Evolutionary conservation across 108 stramenopile genomes (phyloP).

Genomic region (Skeletonema costatum): DNA sequence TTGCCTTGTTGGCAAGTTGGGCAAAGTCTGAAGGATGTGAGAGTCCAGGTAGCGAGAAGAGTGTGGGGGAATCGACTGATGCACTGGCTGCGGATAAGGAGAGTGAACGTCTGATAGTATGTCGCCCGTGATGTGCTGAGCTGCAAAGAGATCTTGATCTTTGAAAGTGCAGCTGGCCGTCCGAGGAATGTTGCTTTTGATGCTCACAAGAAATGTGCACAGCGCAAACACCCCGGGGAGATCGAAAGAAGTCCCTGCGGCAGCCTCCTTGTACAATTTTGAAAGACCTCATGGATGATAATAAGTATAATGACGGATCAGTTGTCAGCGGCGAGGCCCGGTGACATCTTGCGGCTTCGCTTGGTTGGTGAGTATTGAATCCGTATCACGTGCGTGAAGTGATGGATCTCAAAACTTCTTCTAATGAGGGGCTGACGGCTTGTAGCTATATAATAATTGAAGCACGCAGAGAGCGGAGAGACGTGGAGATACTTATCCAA

Average conservation of each 20-base stretch:
- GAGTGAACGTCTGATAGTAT: neutral
- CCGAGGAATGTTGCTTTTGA: neutral
- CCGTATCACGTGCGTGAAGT: too few species aligned
- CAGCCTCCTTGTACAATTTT: neutral
- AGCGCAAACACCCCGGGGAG: neutral
- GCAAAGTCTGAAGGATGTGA: slow-evolving; percentile 65
- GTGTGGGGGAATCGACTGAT: slow-evolving; percentile 34
- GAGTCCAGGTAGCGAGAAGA: slow-evolving; percentile 73
- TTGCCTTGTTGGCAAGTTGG: slow-evolving; percentile 62
- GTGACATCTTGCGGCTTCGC: too few species aligned
- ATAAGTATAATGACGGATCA: too few species aligned
- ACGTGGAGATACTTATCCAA: too few species aligned
- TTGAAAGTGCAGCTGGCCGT: neutral
- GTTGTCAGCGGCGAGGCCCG: too few species aligned
- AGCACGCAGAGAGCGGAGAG: too few species aligned
- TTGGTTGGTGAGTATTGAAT: too few species aligned
- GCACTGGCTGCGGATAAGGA: neutral
- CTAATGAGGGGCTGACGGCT: too few species aligned
- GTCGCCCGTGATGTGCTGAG: neutral
- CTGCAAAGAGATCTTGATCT: neutral
- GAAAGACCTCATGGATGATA: neutral
- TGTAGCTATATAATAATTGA: too few species aligned
- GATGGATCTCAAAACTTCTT: too few species aligned
- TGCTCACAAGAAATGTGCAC: neutral
- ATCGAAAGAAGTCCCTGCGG: neutral